Conservation (phyloP, 345 rosid genomes). For the Moricandia moricandioides region DNA sequence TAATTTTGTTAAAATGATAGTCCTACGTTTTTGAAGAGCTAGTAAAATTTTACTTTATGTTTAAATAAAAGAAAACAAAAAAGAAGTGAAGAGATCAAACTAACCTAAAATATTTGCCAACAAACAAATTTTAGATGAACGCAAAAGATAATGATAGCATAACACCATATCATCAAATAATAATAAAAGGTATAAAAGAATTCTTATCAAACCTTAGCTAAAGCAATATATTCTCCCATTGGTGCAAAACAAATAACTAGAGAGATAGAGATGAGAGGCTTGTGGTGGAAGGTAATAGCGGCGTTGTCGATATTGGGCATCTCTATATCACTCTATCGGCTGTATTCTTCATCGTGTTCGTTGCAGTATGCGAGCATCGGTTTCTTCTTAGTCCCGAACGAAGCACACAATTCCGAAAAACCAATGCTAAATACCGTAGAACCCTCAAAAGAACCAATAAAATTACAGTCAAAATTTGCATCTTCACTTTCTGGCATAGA, state of each 20-base stretch:
- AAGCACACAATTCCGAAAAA: too few species aligned
- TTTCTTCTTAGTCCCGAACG: too few species aligned
- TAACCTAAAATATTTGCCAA: not conserved
- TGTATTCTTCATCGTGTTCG: conserved; percentile 1
- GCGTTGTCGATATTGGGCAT: not conserved
- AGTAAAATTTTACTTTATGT: not conserved
- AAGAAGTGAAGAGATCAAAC: not conserved
- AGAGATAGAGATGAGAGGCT: not conserved
- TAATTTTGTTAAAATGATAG: not conserved
- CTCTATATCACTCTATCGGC: not conserved
- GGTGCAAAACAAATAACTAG: not conserved
- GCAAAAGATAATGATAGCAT: not conserved
- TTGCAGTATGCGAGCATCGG: not conserved
- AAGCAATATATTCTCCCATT: not conserved
- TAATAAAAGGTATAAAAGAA: too few species aligned
- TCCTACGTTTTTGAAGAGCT: not conserved
- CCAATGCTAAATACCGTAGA: too few species aligned
- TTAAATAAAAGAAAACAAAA: too few species aligned
- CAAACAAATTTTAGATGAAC: not conserved
- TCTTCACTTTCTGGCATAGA: too few species aligned
- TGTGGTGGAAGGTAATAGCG: not conserved
- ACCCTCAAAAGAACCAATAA: too few species aligned
- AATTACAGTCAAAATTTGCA: too few species aligned
- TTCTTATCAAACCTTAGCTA: not conserved
- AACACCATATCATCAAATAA: not conserved